These are phyloP conservation scores for Polychaeton citri DNA, from an alignment of 2,329 filamentous ascomycete genomes.

Conservation along the genomic window DNA sequence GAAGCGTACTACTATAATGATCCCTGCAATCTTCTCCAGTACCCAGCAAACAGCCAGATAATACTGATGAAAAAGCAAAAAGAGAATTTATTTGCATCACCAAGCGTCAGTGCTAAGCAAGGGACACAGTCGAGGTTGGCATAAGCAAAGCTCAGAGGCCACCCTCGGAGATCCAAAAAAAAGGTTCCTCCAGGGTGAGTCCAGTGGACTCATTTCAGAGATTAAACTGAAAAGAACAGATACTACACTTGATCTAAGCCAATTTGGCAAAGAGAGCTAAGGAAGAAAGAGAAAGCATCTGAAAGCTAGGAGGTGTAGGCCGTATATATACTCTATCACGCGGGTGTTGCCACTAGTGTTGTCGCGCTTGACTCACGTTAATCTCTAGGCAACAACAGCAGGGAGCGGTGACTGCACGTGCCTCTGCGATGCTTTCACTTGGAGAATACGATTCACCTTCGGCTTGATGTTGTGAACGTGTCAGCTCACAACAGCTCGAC, in stretches of 20 bases:
- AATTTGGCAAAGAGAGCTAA: constrained; percentile 3
- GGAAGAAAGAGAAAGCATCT: neutral
- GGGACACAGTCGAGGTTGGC: neutral
- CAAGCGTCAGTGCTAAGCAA: neutral
- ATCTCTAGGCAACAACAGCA: too few relatives aligned
- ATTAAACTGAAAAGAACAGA: constrained; percentile 10
- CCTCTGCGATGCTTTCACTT: too few relatives aligned
- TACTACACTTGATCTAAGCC: constrained; percentile 10
- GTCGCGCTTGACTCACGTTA: too few relatives aligned
- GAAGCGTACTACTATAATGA: too few relatives aligned
- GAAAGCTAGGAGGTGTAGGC: too few relatives aligned
- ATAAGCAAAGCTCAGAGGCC: neutral
- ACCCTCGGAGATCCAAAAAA: constrained; percentile 5
- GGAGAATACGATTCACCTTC: too few relatives aligned
- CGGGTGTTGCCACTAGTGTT: too few relatives aligned
- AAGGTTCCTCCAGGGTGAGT: constrained; percentile 4
- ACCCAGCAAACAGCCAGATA: neutral
- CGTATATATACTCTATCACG: too few relatives aligned
- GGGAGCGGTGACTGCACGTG: too few relatives aligned
- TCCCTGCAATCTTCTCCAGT: constrained; percentile 1
- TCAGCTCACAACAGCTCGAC: too few relatives aligned
- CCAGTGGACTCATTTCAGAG: constrained; percentile 4
- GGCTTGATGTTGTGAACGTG: too few relatives aligned
- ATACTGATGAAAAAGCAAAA: neutral
- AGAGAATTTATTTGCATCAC: neutral